phyloP scores from a whole-genome alignment of 345 rosid species.

The Sonneratia caseolaris region DNA sequence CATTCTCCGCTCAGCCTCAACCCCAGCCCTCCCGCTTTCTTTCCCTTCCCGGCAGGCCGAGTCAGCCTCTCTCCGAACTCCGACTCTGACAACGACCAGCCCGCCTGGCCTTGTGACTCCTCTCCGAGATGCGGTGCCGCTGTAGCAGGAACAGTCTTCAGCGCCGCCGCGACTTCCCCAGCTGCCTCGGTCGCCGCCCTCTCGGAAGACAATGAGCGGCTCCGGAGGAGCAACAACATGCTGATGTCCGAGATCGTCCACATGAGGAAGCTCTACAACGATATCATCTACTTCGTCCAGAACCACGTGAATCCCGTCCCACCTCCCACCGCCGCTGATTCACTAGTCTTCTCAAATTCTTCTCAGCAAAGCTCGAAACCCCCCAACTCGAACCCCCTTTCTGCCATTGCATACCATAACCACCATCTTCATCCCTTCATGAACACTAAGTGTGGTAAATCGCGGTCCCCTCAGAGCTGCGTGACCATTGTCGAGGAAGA shows the following conservation, averaged over 20 bases:
- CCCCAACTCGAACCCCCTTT: not conserved
- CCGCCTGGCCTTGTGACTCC: constrained; percentile 4
- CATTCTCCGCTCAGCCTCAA: constrained; percentile 5
- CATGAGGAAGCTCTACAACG: constrained; percentile 84
- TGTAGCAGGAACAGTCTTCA: not conserved
- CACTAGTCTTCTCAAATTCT: not conserved
- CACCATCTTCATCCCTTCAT: constrained; percentile 25
- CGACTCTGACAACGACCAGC: constrained; percentile 12
- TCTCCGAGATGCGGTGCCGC: constrained; percentile 12
- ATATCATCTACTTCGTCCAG: constrained; percentile 84
- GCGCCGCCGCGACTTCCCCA: constrained; percentile 5
- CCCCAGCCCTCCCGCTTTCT: constrained; percentile 5
- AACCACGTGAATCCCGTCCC: constrained; percentile 81
- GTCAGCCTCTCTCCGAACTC: constrained; percentile 12
- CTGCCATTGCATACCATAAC: not conserved
- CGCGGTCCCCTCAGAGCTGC: constrained; percentile 8
- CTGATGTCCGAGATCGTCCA: constrained; percentile 40
- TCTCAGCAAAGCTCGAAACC: not conserved
- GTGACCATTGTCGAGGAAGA: constrained; percentile 7
- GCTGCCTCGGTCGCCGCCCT: constrained; percentile 27
- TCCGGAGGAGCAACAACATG: constrained; percentile 35
- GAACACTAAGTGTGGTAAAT: constrained; percentile 20
- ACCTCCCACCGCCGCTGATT: constrained; percentile 33
- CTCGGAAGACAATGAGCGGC: constrained; percentile 40
- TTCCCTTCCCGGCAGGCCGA: constrained; percentile 8